Evolutionary conservation across 2,329 filamentous ascomycete genomes (phyloP).

Genomic region (Monilinia vaccinii-corymbosi): DNA sequence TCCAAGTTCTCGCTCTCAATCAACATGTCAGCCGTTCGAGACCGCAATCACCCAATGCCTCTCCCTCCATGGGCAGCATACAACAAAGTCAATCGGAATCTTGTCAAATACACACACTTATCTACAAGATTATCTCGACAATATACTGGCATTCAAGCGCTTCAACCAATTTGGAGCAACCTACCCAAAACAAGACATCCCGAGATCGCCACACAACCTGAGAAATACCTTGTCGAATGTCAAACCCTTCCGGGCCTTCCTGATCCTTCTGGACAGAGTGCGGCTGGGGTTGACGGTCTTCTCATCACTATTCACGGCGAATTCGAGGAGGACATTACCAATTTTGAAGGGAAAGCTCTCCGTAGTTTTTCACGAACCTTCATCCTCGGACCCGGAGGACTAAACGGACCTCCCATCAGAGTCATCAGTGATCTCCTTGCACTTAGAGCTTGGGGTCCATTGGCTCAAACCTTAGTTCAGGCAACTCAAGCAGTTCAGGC

Average conservation of each 20-base stretch:
- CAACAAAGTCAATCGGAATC: constrained; percentile 68
- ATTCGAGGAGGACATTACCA: constrained; percentile 63
- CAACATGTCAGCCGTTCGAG: constrained; percentile 51
- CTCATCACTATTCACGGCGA: constrained; percentile 74
- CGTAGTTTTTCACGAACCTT: constrained; percentile 79
- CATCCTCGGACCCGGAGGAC: constrained; percentile 64
- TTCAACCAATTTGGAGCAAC: constrained; percentile 58
- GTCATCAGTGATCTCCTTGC: constrained; percentile 74
- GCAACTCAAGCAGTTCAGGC: not conserved
- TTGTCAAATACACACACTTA: constrained; percentile 57
- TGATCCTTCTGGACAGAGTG: constrained; percentile 56
- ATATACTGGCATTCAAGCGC: constrained; percentile 54
- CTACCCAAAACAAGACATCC: constrained; percentile 70
- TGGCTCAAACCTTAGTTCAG: constrained; percentile 30
- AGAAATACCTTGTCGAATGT: constrained; percentile 78
- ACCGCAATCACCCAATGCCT: constrained; percentile 33
- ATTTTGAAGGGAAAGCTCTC: constrained; percentile 47
- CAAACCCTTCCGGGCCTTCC: constrained; percentile 62
- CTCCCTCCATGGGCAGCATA: constrained; percentile 62
- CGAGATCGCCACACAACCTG: constrained; percentile 53
- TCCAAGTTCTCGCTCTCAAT: constrained; percentile 70
- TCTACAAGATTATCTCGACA: constrained; percentile 55
- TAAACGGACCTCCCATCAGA: constrained; percentile 48
- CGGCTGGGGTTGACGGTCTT: constrained; percentile 65
- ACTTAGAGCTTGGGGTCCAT: constrained; percentile 53